Evolutionary conservation across 169 alveolate species (phyloP).

Genomic region (Cryptosporidium viatorum): DNA sequence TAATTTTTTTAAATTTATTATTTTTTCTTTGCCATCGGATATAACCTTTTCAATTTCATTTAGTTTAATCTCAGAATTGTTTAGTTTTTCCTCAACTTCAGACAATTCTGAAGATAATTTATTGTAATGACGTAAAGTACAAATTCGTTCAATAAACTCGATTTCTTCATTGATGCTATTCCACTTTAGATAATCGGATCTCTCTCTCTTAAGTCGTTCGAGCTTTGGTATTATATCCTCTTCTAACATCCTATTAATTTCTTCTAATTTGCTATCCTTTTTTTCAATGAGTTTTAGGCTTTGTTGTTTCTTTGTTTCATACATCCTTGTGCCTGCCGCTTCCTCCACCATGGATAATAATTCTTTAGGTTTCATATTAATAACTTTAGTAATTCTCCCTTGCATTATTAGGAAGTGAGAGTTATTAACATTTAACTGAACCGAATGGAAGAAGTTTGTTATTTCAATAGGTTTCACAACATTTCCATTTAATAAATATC

Average conservation of each 20-base stretch:
- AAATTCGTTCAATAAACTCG: constrained; percentile 57
- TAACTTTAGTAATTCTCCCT: constrained; percentile 97
- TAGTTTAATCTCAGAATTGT: constrained; percentile 77
- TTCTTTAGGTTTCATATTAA: constrained; percentile 97
- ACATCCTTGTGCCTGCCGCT: constrained; percentile 97
- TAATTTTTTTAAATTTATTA: constrained; percentile 7
- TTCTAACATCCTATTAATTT: constrained; percentile 88
- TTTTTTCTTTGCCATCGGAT: background rate
- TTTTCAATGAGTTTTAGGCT: constrained; percentile 90
- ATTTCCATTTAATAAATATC: constrained; percentile 95
- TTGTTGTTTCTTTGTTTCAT: constrained; percentile 94
- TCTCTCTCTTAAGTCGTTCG: constrained; percentile 88
- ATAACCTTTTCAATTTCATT: constrained; percentile 78
- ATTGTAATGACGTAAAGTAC: constrained; percentile 70
- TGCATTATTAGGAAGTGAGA: constrained; percentile 99
- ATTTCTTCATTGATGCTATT: constrained; percentile 76
- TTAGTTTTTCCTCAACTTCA: constrained; percentile 78
- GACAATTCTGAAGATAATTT: constrained; percentile 69
- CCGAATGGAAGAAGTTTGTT: constrained; percentile 92
- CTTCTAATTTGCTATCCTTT: constrained; percentile 91
- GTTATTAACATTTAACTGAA: constrained; percentile 96
- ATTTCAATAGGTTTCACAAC: constrained; percentile 93
- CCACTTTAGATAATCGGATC: constrained; percentile 72
- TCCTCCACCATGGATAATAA: constrained; percentile 96
- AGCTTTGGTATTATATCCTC: constrained; percentile 93